These are phyloP conservation scores for Ustilago tritici DNA, from an alignment of 1,284 basidiomycete genomes.

Conservation along the genomic window DNA sequence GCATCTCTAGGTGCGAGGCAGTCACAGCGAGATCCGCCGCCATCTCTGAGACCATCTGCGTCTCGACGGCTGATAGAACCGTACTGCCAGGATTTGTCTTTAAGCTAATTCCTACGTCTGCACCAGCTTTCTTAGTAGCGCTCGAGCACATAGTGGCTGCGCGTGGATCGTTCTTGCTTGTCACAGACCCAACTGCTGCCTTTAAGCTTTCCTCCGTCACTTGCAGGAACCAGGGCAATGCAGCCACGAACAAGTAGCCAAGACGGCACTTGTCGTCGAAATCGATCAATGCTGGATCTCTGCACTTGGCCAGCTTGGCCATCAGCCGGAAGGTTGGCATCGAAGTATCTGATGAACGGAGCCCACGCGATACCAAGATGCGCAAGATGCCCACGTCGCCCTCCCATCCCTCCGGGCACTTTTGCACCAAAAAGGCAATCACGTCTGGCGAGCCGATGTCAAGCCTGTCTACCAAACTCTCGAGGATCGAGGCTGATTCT, in stretches of 20 bases:
- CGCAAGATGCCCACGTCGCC: conserved; percentile 78
- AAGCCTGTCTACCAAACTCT: conserved; percentile 78
- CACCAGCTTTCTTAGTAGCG: conserved; percentile 15
- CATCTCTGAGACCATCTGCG: conserved; percentile 76
- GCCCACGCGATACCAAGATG: conserved; percentile 80
- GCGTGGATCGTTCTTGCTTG: conserved; percentile 38
- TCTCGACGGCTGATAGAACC: conserved; percentile 74
- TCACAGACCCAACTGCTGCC: conserved; percentile 24
- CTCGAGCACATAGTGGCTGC: conserved; percentile 17
- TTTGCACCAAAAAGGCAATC: conserved; percentile 77
- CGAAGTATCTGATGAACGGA: conserved; percentile 82
- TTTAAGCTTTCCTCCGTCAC: conserved; percentile 74
- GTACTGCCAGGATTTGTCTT: conserved; percentile 29
- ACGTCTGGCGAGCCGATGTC: conserved; percentile 79
- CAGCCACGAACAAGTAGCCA: conserved; percentile 83
- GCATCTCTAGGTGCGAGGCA: conserved; percentile 79
- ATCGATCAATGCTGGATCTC: conserved; percentile 80
- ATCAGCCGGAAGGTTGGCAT: conserved; percentile 79
- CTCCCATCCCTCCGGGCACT: conserved; percentile 81
- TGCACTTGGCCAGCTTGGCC: conserved; percentile 76
- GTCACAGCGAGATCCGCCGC: conserved; percentile 81
- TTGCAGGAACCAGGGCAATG: conserved; percentile 89
- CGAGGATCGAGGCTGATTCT: conserved; percentile 78
- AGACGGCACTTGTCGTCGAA: conserved; percentile 76
- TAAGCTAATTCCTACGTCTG: conserved; percentile 10